Evolutionary conservation across 2,329 filamentous ascomycete genomes (phyloP), one percentile per base, ranked within the genome.

Genomic region (Talaromyces sp.): DNA sequence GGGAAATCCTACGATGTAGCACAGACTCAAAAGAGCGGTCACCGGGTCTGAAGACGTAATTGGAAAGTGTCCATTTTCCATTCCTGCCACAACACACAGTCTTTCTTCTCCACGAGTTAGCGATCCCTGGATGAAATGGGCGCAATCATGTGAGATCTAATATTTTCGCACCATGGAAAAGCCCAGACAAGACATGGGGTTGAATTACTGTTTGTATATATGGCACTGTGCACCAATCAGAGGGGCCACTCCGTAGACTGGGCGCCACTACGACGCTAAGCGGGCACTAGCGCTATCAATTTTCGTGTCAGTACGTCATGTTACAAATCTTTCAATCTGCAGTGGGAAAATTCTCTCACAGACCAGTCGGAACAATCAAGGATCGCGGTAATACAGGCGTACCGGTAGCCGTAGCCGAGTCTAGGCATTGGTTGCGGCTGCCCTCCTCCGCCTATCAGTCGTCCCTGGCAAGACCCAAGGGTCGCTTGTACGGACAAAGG

Each of bases 181-280:
- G 19, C 6, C 7, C 11, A 4, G 11, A 3, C 37, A 35, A 36
- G 19, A 41, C 53, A 52, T 54, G 61, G 56, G 28, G 59, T 62
- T 61, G 59, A 53, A 50, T 61, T 62, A 62, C 41, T 46, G 56
- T 61, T 57, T 56, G n/a, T 28, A 45, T 45, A 50, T 37, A 39
- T 10, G 25, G 10, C 33, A 43, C n/a, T 17, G 17, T 17, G 39
- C 28, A 41, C 46, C 28, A 53, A 41, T 52, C 46, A 31, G 45
- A 35, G 46, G 13, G 3, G 31, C 7, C 6, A 6, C 19, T 2
- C 2, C 15, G 5, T 39, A 15, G 22, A 15, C 19, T 15, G 21
- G 48, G 40, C 40, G 58, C 40, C 22, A 53, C 41, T 11, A 13
- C 41, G 11, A 19, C 9, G 52, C 52, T 35, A 59, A 55, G 9